Evolutionary conservation across 1,139 yeast genomes (phyloP).

Genomic region (Pneumocystis canis): DNA sequence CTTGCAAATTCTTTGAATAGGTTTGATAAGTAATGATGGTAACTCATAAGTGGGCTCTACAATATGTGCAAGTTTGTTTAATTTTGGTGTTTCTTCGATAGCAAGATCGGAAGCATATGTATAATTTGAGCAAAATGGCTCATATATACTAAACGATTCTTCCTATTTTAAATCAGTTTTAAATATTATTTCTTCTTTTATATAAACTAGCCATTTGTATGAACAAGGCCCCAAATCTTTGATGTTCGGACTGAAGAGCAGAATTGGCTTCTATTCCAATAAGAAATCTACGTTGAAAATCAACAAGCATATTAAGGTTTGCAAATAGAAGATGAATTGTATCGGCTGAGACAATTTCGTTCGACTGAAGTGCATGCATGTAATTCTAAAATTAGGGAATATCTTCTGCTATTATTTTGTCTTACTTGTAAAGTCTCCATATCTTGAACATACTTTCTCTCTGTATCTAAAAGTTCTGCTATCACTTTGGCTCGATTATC

Average conservation of each 20-base stretch:
- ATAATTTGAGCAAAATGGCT: conserved; percentile 75
- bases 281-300: conserved; percentile 79
- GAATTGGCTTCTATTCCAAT: conserved; percentile 84
- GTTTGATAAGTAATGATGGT: conserved; percentile 79
- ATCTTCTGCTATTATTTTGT: neutral
- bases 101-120: conserved; percentile 75
- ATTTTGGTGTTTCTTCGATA: conserved; percentile 43
- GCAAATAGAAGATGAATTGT: conserved; percentile 75
- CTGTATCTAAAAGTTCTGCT: conserved; percentile 74
- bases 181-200: neutral
- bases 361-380: conserved; percentile 48
- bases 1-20: conserved; percentile 86
- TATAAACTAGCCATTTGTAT: conserved; percentile 40
- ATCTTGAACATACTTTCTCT: conserved; percentile 83
- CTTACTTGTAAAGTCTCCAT: conserved; percentile 46
- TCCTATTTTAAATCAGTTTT: conserved; percentile 6
- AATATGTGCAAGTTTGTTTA: conserved; percentile 35
- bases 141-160: conserved; percentile 68
- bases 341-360: conserved; percentile 61
- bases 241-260: conserved; percentile 55
- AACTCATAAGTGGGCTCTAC: conserved; percentile 80
- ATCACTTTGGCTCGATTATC: conserved; percentile 55
- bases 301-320: conserved; percentile 68
- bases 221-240: conserved; percentile 78
- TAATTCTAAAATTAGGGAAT: conserved; percentile 28